Evolutionary conservation across 2,329 filamentous ascomycete genomes (phyloP).

Genomic region (Arachnopeziza araneosa): DNA sequence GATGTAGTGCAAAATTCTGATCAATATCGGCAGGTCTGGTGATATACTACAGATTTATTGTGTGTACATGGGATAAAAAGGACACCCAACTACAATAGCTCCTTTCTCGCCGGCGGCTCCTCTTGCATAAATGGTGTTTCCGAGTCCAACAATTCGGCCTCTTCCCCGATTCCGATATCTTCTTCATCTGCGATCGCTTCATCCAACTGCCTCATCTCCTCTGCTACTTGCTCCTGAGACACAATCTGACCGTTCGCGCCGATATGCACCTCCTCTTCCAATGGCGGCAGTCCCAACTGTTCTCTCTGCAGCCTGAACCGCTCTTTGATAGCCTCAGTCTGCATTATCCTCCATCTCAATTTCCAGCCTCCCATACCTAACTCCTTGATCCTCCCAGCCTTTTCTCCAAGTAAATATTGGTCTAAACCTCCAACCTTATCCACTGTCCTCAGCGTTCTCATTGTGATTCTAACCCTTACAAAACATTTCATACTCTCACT

Average conservation of each 20-base stretch:
- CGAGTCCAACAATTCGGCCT: not conserved
- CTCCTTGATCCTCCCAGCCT: slow-evolving; percentile 72
- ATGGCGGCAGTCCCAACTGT: slow-evolving; percentile 56
- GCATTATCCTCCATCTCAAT: slow-evolving; percentile 84
- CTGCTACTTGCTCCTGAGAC: slow-evolving; percentile 25
- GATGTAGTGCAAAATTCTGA: not conserved
- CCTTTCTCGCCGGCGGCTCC: slow-evolving; percentile 45
- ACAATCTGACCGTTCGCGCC: slow-evolving; percentile 34
- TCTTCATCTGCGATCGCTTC: slow-evolving; percentile 39
- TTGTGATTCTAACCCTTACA: slow-evolving; percentile 63
- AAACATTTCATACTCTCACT: slow-evolving; percentile 54
- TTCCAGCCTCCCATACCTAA: slow-evolving; percentile 88
- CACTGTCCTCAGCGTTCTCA: slow-evolving; percentile 66
- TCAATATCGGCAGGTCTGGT: not conserved
- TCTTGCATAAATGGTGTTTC: slow-evolving; percentile 39
- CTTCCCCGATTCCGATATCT: slow-evolving; percentile 30
- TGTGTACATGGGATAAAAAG: not conserved
- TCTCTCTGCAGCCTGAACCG: slow-evolving; percentile 61
- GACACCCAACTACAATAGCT: not conserved
- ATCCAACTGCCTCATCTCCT: slow-evolving; percentile 35
- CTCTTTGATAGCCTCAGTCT: slow-evolving; percentile 61
- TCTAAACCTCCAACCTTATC: slow-evolving; percentile 85
- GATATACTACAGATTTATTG: not conserved
- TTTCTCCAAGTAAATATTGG: slow-evolving; percentile 80
- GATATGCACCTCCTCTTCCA: slow-evolving; percentile 35